Percentiles rank a stretch among this genome's conserved stretches.
phyloP scores from a whole-genome alignment of 2,329 filamentous ascomycete genomes.

The Penicillium brasilianum region DNA sequence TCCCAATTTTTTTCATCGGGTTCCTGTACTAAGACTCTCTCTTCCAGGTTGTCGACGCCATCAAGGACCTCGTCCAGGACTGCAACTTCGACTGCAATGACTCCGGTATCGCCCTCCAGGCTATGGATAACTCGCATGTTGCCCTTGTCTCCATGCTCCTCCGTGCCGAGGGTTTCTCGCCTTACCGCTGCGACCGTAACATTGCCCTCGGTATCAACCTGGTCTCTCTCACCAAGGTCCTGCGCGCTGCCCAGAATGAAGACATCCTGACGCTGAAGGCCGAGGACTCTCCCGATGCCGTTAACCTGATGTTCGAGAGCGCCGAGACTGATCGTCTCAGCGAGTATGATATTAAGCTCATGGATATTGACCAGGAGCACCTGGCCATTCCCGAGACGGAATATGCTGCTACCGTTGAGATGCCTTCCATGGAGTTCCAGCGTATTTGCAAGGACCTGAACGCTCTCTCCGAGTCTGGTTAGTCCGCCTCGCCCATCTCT shows the following conservation, averaged over 20 bases:
- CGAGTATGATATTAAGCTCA: conserved; percentile 99
- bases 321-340: conserved; percentile 84
- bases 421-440: conserved; percentile 90
- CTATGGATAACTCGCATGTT: conserved; percentile 99
- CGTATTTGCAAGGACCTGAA: conserved; percentile 92
- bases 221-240: conserved; percentile 93
- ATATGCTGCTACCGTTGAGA: conserved; percentile 86
- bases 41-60: conserved; percentile 87
- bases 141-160: conserved; percentile 99
- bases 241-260: conserved; percentile 90
- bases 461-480: conserved; percentile 94
- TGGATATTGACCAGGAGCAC: conserved; percentile 99
- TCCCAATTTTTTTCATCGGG: no score
- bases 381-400: conserved; percentile 99
- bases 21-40: conserved; percentile 17
- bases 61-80: conserved; percentile 99
- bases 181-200: conserved; percentile 98
- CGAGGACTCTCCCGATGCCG: conserved; percentile 91
- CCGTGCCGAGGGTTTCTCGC: conserved; percentile 90
- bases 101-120: conserved; percentile 94
- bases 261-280: conserved; percentile 97
- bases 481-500: conserved; percentile 38
- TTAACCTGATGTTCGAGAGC: conserved; percentile 96
- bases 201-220: conserved; percentile 98
- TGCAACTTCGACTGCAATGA: conserved; percentile 99